Evolutionary conservation across 2,329 filamentous ascomycete species (phyloP), one percentile per base, ranked within the genome.

Genomic region (Neospermospora avenae): DNA sequence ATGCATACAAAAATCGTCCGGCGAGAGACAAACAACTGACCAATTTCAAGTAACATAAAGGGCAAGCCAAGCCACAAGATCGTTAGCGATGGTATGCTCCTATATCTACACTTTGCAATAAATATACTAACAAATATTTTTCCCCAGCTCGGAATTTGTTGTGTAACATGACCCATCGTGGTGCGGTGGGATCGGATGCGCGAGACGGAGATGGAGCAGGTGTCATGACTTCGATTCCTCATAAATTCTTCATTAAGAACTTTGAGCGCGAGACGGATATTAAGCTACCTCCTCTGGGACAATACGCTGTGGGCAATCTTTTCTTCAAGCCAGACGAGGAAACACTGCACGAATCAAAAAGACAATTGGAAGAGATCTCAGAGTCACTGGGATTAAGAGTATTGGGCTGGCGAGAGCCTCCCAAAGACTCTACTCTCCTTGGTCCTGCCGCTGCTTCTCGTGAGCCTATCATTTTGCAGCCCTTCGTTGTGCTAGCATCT

Each of bases 101-200:
- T 65, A 59, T 39, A 56, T 44, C 42, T 45, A 55, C 56, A 45
- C 35, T 51, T 18, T 25, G 16, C 44, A 31, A 18, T n/a, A 48
- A 31, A 41, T 45, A 11, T 55, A 61, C 74, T 78, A 68, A 80
- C 74, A 61, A 64, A 44, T 45, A 51, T 13, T 39, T 13, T 39
- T 65, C 34, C 62, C 46, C 70, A 95, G 91, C 93, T 68, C 89
- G 91, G 68, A 96, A 93, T 77, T 83, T 99, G 64, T 87, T 99
- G 65, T 99, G 95, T 84, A 98, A 99, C 84, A 99, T 99, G 95
- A 98, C 95, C 82, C 95, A 99, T 82, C 89, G 95, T 76, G 95
- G 95, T 82, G 95, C 95, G 66, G 93, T 98, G 70, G 95, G 95
- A 70, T 98, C 95, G 63, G 95, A 99, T 81, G 92, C 92, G 73